phyloP scores from a whole-genome alignment of 345 rosid genomes.

The Bruguiera sexangula region DNA sequence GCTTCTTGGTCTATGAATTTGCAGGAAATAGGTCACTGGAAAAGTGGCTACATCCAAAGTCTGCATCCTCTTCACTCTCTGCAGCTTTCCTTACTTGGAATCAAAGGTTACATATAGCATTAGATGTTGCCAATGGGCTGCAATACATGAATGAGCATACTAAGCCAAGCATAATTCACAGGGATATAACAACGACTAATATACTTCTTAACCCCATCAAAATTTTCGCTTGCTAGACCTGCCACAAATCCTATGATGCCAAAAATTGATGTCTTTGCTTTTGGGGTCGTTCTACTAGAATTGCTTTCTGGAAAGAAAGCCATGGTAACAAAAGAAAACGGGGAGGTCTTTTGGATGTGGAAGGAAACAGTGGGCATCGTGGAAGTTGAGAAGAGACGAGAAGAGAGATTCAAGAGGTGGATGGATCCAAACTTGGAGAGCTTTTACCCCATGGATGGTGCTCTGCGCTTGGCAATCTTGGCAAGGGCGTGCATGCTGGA shows the following conservation, averaged over 20 bases:
- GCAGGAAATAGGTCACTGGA: slow-evolving; percentile 56
- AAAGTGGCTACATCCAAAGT: slow-evolving; percentile 43
- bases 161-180: slow-evolving; percentile 51
- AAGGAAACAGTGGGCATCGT: slow-evolving; percentile 39
- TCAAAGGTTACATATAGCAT: slow-evolving; percentile 49
- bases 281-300: slow-evolving; percentile 55
- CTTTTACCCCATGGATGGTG: slow-evolving; percentile 45
- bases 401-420: slow-evolving; percentile 37
- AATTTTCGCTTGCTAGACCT: slow-evolving; percentile 47
- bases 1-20: slow-evolving; percentile 59
- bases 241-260: slow-evolving; percentile 29
- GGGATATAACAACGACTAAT: slow-evolving; percentile 50
- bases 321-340: slow-evolving; percentile 42
- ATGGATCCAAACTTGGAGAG: slow-evolving; percentile 55
- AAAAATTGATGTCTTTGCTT: slow-evolving; percentile 55
- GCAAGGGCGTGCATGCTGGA: slow-evolving; percentile 51
- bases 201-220: slow-evolving; percentile 53
- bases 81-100: slow-evolving; percentile 40
- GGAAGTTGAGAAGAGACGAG: slow-evolving; percentile 37
- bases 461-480: slow-evolving; percentile 43
- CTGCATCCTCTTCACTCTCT: slow-evolving; percentile 27
- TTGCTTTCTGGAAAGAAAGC: slow-evolving; percentile 57
- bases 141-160: slow-evolving; percentile 63
- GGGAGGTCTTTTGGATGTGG: slow-evolving; percentile 40
- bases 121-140: slow-evolving; percentile 59